Percentiles rank a stretch among this genome's conserved stretches.
phyloP scores from a whole-genome alignment of 805 yeast genomes.

The Priceomyces carsonii region DNA sequence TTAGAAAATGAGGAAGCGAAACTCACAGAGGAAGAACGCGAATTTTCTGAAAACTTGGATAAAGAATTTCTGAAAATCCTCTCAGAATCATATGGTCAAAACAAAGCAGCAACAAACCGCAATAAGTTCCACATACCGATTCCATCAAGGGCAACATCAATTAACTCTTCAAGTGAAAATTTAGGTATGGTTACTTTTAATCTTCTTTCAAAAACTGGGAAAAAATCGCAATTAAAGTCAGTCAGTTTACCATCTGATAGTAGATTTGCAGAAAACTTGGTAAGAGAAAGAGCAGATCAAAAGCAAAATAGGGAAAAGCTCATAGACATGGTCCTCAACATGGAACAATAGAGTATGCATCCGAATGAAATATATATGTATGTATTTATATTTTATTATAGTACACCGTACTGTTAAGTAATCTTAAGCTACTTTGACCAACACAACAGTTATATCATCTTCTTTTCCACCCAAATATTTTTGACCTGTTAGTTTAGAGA shows the following conservation, averaged over 20 bases:
- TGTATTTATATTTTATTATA: conserved; percentile 4
- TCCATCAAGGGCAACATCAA: conserved; percentile 4
- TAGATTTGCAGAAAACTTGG: conserved; percentile 53
- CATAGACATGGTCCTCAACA: conserved; percentile 52
- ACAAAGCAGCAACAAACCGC: conserved; percentile 16
- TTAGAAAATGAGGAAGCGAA: conserved; percentile 12
- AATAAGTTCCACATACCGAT: conserved; percentile 21
- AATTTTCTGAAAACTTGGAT: conserved; percentile 54
- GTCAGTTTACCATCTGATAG: conserved; percentile 55
- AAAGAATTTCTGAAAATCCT: conserved; percentile 55
- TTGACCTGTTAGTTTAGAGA: conserved; percentile 64
- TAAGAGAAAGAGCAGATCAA: conserved; percentile 50
- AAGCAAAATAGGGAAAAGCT: conserved; percentile 57
- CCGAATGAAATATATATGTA: conserved; percentile 2
- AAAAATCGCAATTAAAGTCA: conserved; percentile 41
- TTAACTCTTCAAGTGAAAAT: neutral
- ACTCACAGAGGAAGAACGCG: conserved; percentile 38
- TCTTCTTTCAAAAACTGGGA: conserved; percentile 56
- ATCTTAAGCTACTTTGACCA: conserved; percentile 55
- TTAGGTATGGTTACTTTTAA: conserved; percentile 43
- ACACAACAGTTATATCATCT: conserved; percentile 87
- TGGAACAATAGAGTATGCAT: conserved; percentile 21
- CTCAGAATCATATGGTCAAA: conserved; percentile 49
- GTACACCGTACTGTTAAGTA: conserved; percentile 1
- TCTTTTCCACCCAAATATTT: conserved; percentile 89